Conservation (phyloP, 805 yeast species). For the Metschnikowia kofuensis region DNA sequence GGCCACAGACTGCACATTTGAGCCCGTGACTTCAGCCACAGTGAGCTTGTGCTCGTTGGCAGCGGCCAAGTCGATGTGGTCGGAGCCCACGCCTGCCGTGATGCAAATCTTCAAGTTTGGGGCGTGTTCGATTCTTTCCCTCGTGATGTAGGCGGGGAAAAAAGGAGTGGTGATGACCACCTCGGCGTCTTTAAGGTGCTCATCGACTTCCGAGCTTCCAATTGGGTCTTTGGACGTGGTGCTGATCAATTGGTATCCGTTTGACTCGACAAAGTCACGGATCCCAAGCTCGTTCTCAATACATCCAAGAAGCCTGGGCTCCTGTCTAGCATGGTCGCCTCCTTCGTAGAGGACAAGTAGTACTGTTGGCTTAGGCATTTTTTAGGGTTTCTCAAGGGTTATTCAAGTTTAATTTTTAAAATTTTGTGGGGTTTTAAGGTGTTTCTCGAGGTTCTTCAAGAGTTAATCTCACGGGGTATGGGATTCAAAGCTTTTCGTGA, state of each 20-base stretch:
- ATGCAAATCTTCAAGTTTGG: constrained; percentile 66
- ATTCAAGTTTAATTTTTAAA: not conserved
- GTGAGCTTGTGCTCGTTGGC: constrained; percentile 61
- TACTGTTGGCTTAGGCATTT: constrained; percentile 32
- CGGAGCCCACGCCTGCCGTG: constrained; percentile 86
- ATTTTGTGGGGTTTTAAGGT: no score
- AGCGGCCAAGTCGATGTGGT: constrained; percentile 71
- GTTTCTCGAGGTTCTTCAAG: no score
- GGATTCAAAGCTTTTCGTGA: no score
- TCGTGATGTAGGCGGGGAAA: constrained; percentile 74
- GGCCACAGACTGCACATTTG: constrained; percentile 77
- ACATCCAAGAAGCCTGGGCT: constrained; percentile 62
- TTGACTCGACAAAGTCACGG: constrained; percentile 55
- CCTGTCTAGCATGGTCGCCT: constrained; percentile 56
- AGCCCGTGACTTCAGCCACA: constrained; percentile 79
- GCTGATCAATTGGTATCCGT: constrained; percentile 65
- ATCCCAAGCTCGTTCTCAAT: constrained; percentile 76
- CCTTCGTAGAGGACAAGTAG: constrained; percentile 60
- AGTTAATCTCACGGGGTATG: no score
- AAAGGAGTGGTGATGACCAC: constrained; percentile 79
- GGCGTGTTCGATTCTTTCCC: constrained; percentile 65
- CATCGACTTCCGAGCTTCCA: constrained; percentile 54
- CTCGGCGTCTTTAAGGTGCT: constrained; percentile 68
- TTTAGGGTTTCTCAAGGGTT: no score
- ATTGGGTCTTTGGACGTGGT: constrained; percentile 70